Conservation (phyloP, 768 basidiomycete species). For the Leccinum rimulosum region DNA sequence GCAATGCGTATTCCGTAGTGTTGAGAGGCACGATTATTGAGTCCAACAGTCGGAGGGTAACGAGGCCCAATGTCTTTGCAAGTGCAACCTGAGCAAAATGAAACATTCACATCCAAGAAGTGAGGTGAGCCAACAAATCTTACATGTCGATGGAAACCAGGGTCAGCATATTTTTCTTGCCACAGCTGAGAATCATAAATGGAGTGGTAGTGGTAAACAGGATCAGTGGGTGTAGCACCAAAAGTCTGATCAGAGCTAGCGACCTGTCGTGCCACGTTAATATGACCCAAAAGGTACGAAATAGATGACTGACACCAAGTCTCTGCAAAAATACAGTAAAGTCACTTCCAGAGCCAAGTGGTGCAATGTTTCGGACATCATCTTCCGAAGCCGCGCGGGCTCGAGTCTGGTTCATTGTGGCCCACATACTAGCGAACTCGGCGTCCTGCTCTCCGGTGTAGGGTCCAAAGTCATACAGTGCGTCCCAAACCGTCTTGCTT, state of each 20-base stretch:
- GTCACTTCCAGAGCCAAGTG: constrained; percentile 83
- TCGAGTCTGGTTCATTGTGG: constrained; percentile 31
- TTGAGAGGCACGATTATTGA: constrained; percentile 67
- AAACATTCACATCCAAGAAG: neutral
- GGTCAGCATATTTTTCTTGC: constrained; percentile 74
- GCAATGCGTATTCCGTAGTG: constrained; percentile 69
- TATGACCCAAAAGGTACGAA: neutral
- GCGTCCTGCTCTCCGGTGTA: constrained; percentile 41
- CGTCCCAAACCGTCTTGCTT: constrained; percentile 57
- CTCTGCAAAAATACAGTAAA: constrained; percentile 89
- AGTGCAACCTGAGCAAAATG: constrained; percentile 48
- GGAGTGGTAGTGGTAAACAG: constrained; percentile 72
- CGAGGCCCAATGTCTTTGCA: constrained; percentile 61
- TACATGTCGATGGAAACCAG: constrained; percentile 71
- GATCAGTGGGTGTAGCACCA: constrained; percentile 40
- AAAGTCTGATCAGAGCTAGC: constrained; percentile 36
- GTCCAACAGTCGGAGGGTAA: constrained; percentile 57
- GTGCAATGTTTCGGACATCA: constrained; percentile 42
- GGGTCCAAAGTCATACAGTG: constrained; percentile 52
- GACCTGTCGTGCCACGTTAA: constrained; percentile 18
- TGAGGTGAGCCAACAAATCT: constrained; percentile 17
- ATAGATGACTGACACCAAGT: constrained; percentile 47
- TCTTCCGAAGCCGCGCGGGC: constrained; percentile 20
- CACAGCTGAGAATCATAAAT: constrained; percentile 70
- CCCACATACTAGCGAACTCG: constrained; percentile 42